These are phyloP conservation scores for Cytospora schulzeri DNA, from an alignment of 2,329 filamentous ascomycete species.

Conservation along the genomic window DNA sequence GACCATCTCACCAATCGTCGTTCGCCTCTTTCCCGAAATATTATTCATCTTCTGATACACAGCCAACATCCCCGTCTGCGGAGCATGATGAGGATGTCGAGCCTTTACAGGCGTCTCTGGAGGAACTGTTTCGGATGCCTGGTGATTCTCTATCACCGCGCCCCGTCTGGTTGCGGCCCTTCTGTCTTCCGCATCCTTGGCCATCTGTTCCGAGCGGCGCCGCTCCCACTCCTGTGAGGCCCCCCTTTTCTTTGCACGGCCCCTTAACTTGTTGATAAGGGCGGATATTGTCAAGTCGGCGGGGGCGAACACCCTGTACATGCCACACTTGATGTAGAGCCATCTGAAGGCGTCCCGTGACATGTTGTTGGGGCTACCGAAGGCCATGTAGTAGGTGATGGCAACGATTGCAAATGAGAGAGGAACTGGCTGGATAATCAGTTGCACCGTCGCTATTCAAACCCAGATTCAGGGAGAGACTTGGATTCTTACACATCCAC, in stretches of 20 bases:
- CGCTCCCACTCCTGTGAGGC: slow-evolving; percentile 24
- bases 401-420: slow-evolving; percentile 25
- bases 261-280: slow-evolving; percentile 7
- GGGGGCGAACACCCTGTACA: slow-evolving; percentile 25
- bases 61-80: slow-evolving; percentile 24
- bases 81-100: not conserved
- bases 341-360: slow-evolving; percentile 24
- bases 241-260: slow-evolving; percentile 13
- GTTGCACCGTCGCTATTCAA: too few relatives aligned
- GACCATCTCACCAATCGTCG: not conserved
- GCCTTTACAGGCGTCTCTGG: slow-evolving; percentile 18
- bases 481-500: slow-evolving; percentile 22
- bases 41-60: slow-evolving; percentile 23
- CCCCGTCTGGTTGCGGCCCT: slow-evolving; percentile 14
- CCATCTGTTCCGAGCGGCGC: slow-evolving; percentile 25
- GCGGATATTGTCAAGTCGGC: slow-evolving; percentile 8
- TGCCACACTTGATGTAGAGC: slow-evolving; percentile 25
- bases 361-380: slow-evolving; percentile 22
- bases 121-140: not conserved
- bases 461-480: too few relatives aligned
- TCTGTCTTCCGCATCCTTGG: slow-evolving; percentile 24
- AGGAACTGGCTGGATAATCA: too few relatives aligned
- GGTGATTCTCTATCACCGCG: slow-evolving; percentile 8
- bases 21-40: not conserved
- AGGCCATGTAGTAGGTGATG: slow-evolving; percentile 26